Conservation (phyloP, 805 yeast genomes). For the Candida patagonica region DNA sequence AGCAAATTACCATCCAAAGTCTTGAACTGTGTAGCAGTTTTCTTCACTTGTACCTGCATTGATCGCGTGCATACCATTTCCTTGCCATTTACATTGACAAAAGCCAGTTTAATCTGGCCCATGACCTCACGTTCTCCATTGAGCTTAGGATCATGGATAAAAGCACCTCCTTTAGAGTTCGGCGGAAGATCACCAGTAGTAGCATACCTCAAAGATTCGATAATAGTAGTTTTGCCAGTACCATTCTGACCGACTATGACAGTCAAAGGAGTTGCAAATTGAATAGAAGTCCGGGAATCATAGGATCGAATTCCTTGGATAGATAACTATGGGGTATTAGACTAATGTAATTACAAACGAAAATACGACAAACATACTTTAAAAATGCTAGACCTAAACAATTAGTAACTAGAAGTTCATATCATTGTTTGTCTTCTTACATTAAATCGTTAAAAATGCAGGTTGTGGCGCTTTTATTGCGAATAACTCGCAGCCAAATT, state of each 20-base stretch:
- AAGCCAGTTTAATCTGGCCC: slow-evolving; percentile 87
- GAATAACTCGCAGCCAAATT: too few species aligned
- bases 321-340: slow-evolving; percentile 37
- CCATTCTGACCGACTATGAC: slow-evolving; percentile 94
- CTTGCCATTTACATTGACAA: slow-evolving; percentile 59
- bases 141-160: slow-evolving; percentile 79
- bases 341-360: neutral
- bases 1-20: slow-evolving; percentile 85
- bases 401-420: neutral
- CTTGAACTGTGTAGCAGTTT: slow-evolving; percentile 64
- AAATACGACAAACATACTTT: slow-evolving; percentile 9
- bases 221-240: slow-evolving; percentile 92
- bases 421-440: neutral
- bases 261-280: slow-evolving; percentile 84
- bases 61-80: slow-evolving; percentile 82
- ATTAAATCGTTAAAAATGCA: too few species aligned
- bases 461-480: too few species aligned
- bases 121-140: slow-evolving; percentile 61
- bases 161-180: slow-evolving; percentile 91
- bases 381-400: slow-evolving; percentile 14
- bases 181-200: slow-evolving; percentile 97
- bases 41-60: slow-evolving; percentile 61
- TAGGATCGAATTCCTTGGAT: slow-evolving; percentile 89
- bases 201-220: slow-evolving; percentile 87
- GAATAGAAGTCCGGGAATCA: slow-evolving; percentile 75